Evolutionary conservation across 371 early-diverging fungal species (phyloP), one percentile per base, ranked within the genome.

Genomic region (Dichotomocladium elegans): DNA sequence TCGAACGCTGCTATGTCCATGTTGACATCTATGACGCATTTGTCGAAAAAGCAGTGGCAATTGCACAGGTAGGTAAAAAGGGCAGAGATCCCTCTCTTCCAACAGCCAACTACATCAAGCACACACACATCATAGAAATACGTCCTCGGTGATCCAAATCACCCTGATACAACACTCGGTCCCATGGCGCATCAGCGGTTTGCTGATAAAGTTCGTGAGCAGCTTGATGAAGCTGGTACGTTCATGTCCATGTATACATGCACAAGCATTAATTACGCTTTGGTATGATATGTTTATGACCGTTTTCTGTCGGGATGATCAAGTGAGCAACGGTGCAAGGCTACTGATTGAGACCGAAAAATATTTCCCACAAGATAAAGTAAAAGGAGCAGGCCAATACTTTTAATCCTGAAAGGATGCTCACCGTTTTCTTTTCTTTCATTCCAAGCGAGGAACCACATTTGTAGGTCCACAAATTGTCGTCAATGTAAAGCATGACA

Each of bases 1-100:
- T 91, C 55, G 90, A 91, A 60, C 79, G 94, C 15, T 84, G 91
- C 55, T 91, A 90, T 55, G 94, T 91, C n/a, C 90, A 91, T 51
- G 80, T 78, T 44, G 64, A 63, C 33, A 64, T 91, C n/a, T 90
- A 86, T 53, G 89, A 91, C 45, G 70, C 63, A 15, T 91, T 94
- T 62, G 77, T 91, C 5, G 63, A 73, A 33, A 81, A 79, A 46
- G 86, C 85, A 30, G 85, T 83, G 25, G 73, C 74, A n/a, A 57
- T 83, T 31, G 80, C 85, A 17, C 75, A 81, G 74, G 85, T 81
- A 68, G 41, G 28, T 28, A 41, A 5, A 10, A 9, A 30, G 6
- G 14, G 11, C 10, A 24, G 4, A n/a, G 43, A 4, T 15, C 25
- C 17, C 11, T 43, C 14, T 11, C 10, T 19, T 2, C 4, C 21